Base-by-base conservation (phyloP, 306 rosid genomes). In the Sicyos baderoa region DNA sequence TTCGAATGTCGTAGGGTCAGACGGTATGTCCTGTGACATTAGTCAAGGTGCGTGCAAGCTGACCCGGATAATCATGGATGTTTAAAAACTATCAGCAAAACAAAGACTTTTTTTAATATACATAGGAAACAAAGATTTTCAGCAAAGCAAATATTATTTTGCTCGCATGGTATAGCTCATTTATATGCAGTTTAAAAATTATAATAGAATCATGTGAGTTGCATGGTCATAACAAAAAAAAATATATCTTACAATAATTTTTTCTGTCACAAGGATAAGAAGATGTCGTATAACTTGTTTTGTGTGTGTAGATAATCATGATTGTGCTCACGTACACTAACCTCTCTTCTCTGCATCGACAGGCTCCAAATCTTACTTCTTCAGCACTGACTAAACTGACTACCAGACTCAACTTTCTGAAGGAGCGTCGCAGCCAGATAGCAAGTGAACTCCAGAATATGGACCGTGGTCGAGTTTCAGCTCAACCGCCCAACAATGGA, bases 351-450 rank as follows among this genome's bases (percentile, higher is more conserved):
- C 68, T 80, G 71, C 74, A 78, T 77, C 74, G 60, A 57, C 91
- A 89, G 97, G 95, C 85, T 50, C 54, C 81, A 63, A 77, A 79
- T 80, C 76, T 75, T 13, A 71, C 88, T 6, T 11, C 82, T 80
- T 83, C 88, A 74, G 90, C 89, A 52, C 42, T 85, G 76, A 82
- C 98, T 44, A 93, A 93, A 83, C 76, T 90, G 85, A 86, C 96
- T 15, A 81, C 85, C 68, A 81, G 84, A 60, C 85, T 85, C 72
- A 90, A 94, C 80, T 85, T 94, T 77, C 78, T 94, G 90, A 90
- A 94, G 84, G 97, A 87, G 83, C 75, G 81, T 32, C 83, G 86
- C 15, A 81, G 71, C 75, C 97, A 86, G 70, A 74, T 51, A 55
- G 74, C 84, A 54, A 85, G 70, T 75, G 97, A 91, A 73, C 77